Conservation (phyloP, 805 yeast species). For the Hanseniaspora lindneri region DNA sequence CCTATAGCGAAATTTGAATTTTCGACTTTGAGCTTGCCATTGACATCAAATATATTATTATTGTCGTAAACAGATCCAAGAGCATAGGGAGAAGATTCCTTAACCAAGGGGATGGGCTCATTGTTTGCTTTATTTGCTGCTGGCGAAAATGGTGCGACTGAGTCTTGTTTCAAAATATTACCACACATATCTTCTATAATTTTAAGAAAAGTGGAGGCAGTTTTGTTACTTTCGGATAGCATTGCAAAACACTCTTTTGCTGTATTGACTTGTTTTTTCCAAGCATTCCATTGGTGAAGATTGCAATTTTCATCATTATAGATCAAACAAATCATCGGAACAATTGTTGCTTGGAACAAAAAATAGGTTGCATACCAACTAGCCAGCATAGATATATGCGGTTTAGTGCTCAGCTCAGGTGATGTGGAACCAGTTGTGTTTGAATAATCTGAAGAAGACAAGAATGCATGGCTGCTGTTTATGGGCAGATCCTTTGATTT, state of each 20-base stretch:
- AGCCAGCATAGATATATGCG: constrained; percentile 36
- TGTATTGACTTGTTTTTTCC: constrained; percentile 13
- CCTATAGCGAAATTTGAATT: constrained; percentile 8
- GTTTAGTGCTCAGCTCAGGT: constrained; percentile 18
- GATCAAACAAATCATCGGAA: constrained; percentile 32
- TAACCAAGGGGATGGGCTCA: not conserved
- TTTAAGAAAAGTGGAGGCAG: constrained; percentile 14
- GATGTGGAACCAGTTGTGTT: constrained; percentile 9
- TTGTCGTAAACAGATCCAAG: constrained; percentile 14
- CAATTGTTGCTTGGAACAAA: constrained; percentile 49
- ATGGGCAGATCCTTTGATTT: not conserved
- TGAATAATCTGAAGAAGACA: constrained; percentile 10
- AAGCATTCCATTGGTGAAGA: constrained; percentile 6
- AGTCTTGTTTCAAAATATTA: constrained; percentile 7
- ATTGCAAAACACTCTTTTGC: constrained; percentile 6
- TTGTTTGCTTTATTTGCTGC: not conserved
- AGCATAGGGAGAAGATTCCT: constrained; percentile 11
- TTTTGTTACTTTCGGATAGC: constrained; percentile 10
- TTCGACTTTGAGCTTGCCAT: constrained; percentile 5
- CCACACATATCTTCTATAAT: constrained; percentile 16
- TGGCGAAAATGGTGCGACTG: constrained; percentile 14
- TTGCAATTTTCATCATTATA: constrained; percentile 15
- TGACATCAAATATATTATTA: constrained; percentile 12
- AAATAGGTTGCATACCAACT: constrained; percentile 57
- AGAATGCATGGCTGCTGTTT: not conserved